phyloP scores from a whole-genome alignment of 176 grass and related monocot genomes.

The Musa beccarii region DNA sequence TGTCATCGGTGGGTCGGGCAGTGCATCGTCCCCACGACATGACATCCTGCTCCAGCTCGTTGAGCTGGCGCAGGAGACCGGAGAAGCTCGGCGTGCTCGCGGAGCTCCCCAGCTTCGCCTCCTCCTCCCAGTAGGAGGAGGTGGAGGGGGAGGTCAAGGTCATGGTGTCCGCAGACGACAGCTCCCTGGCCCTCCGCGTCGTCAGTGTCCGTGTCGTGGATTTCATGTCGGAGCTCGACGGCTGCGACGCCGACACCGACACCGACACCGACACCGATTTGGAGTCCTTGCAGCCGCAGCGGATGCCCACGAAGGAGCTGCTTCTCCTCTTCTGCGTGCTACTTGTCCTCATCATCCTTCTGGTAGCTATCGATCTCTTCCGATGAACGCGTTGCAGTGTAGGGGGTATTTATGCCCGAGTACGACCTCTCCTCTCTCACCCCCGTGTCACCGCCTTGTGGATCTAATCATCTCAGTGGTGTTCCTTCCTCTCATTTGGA shows the following conservation, averaged over 20 bases:
- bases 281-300: slow-evolving; percentile 12
- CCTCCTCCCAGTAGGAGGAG: neutral
- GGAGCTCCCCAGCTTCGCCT: neutral
- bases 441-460: too few relatives aligned
- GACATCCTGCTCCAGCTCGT: slow-evolving; percentile 5
- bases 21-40: neutral
- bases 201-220: neutral
- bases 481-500: too few relatives aligned
- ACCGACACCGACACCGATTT: neutral
- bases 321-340: neutral
- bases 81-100: neutral
- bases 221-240: neutral
- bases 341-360: neutral
- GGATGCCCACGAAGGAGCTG: neutral
- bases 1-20: neutral
- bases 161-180: neutral
- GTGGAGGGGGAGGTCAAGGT: neutral
- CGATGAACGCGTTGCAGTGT: too few relatives aligned
- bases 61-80: slow-evolving; percentile 8
- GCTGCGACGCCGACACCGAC: neutral
- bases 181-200: neutral
- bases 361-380: too few relatives aligned
- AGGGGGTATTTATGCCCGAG: neutral
- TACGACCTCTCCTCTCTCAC: neutral
- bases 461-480: too few relatives aligned